Evolutionary conservation across 192 early-diverging fungal species (phyloP).

Genomic region (Phlyctochytrium planicorne): DNA sequence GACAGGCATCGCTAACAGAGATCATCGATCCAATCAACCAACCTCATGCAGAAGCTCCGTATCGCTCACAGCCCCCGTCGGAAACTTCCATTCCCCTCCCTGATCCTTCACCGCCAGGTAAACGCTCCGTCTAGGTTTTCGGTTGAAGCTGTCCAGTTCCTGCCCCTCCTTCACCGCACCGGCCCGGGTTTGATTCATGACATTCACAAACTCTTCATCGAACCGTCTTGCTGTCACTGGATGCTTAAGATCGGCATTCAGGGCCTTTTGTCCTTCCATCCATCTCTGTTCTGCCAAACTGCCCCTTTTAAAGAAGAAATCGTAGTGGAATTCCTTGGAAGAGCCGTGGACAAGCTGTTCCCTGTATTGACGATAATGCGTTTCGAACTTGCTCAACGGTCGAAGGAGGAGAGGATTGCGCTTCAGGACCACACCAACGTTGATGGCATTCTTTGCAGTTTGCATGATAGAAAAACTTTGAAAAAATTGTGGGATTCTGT

Average conservation of each 20-base stretch:
- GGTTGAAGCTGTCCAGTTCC: constrained; percentile 68
- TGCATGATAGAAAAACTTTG: too few relatives aligned
- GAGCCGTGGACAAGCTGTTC: constrained; percentile 54
- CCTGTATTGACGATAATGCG: constrained; percentile 66
- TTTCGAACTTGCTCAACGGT: constrained; percentile 60
- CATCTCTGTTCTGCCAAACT: constrained; percentile 65
- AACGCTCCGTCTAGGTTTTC: constrained; percentile 72
- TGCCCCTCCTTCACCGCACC: constrained; percentile 65
- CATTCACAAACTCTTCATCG: constrained; percentile 45
- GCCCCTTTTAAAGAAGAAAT: constrained; percentile 80
- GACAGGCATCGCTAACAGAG: too few relatives aligned
- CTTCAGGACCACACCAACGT: constrained; percentile 63
- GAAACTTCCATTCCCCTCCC: constrained; percentile 70
- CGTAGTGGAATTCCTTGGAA: constrained; percentile 55
- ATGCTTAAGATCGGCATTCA: background rate
- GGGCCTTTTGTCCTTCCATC: constrained; percentile 34
- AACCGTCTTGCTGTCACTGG: constrained; percentile 19
- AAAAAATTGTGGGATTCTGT: too few relatives aligned
- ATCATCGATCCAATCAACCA: too few relatives aligned
- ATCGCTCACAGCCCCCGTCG: constrained; percentile 61
- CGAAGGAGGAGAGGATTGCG: constrained; percentile 66
- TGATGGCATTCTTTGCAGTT: too few relatives aligned
- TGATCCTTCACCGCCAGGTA: constrained; percentile 74
- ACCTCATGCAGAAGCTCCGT: constrained; percentile 72
- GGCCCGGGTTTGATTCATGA: constrained; percentile 49